These are phyloP conservation scores for Leccinum subspadiceum DNA, from an alignment of 1,284 basidiomycete species.

Conservation along the genomic window DNA sequence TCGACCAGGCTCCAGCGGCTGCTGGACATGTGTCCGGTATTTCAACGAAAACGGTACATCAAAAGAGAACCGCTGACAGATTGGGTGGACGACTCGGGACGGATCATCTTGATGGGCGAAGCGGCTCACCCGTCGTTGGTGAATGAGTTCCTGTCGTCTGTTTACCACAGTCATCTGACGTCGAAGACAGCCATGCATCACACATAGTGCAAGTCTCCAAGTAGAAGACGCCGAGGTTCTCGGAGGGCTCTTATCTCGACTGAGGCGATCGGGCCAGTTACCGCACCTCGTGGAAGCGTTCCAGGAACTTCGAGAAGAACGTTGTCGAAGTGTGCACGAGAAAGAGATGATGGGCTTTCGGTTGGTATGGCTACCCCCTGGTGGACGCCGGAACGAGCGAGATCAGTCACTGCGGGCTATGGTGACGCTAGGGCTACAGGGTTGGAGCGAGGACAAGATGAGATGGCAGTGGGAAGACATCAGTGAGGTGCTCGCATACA, in stretches of 20 bases:
- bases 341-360: constrained; percentile 11
- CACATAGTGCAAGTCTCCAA: constrained; percentile 28
- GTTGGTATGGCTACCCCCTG: constrained; percentile 19
- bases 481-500: constrained; percentile 37
- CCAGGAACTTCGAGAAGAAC: constrained; percentile 38
- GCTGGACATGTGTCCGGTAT: constrained; percentile 16
- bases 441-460: constrained; percentile 30
- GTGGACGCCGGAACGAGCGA: constrained; percentile 11
- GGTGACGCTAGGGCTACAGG: constrained; percentile 12
- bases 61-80: constrained; percentile 16
- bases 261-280: constrained; percentile 37
- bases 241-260: constrained; percentile 41
- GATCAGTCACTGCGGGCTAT: constrained; percentile 17
- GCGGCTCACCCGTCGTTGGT: constrained; percentile 42
- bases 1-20: constrained; percentile 11
- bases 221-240: constrained; percentile 42
- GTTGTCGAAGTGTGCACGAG: constrained; percentile 18
- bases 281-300: constrained; percentile 38
- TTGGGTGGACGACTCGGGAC: constrained; percentile 33
- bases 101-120: constrained; percentile 42
- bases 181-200: constrained; percentile 28
- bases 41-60: constrained; percentile 13
- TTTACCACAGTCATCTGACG: constrained; percentile 1
- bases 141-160: background rate
- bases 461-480: constrained; percentile 39